phyloP scores from a whole-genome alignment of 352 stramenopile species.

The Globisporangium sylvaticum region DNA sequence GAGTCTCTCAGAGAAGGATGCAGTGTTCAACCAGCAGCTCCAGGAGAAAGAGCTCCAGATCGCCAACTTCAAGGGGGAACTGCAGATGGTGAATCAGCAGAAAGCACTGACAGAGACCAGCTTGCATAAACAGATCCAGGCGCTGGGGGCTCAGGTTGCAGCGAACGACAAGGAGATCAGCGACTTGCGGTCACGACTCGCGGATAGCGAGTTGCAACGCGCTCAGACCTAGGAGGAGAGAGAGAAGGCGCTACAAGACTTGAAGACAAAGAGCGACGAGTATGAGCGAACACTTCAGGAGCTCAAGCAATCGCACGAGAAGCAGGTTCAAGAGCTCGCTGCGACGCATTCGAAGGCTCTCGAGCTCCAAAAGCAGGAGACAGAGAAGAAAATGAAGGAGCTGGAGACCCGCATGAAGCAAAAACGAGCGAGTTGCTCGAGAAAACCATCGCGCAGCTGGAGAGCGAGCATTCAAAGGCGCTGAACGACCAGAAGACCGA shows the following conservation, averaged over 20 bases:
- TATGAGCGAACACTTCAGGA: conserved; percentile 6
- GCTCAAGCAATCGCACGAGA: conserved; percentile 22
- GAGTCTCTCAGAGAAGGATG: conserved; percentile 31
- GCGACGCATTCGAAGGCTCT: conserved; percentile 20
- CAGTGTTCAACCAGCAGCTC: conserved; percentile 33
- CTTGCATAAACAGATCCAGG: conserved; percentile 17
- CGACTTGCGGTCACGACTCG: conserved; percentile 16
- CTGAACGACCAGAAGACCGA: neutral
- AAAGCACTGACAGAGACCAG: conserved; percentile 20
- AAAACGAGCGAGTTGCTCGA: conserved; percentile 13
- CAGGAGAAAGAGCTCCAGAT: conserved; percentile 34
- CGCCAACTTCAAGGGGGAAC: conserved; percentile 29
- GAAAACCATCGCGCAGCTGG: conserved; percentile 8
- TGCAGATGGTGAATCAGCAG: conserved; percentile 15
- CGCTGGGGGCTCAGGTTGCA: conserved; percentile 20
- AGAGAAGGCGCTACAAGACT: conserved; percentile 11
- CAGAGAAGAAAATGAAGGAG: conserved; percentile 18
- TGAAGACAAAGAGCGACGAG: conserved; percentile 12
- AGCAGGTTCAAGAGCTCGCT: conserved; percentile 19
- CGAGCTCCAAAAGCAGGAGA: conserved; percentile 12
- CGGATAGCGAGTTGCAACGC: conserved; percentile 16
- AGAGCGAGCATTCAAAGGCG: conserved; percentile 3
- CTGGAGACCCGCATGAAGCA: conserved; percentile 21
- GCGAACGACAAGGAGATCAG: conserved; percentile 16
- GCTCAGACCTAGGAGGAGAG: conserved; percentile 17